Conservation (phyloP, 208 protist species). For the Leishmania lainsoni region DNA sequence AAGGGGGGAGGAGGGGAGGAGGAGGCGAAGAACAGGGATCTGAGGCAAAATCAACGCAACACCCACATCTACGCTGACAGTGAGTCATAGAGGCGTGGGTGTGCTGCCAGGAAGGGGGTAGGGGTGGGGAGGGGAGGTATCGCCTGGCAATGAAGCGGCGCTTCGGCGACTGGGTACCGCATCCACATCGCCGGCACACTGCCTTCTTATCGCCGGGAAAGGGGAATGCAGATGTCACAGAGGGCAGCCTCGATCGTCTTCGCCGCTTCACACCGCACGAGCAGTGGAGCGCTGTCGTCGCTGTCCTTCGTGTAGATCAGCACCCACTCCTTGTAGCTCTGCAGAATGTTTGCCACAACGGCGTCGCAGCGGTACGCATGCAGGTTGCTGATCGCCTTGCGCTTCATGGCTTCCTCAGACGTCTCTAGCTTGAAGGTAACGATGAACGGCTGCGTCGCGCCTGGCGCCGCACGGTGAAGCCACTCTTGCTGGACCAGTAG, state of each 20-base stretch:
- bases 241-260: slow-evolving; percentile 62
- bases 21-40: background rate
- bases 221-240: slow-evolving; percentile 54
- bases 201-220: background rate
- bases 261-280: slow-evolving; percentile 32
- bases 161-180: background rate
- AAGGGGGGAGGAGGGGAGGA: no score
- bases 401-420: slow-evolving; percentile 56
- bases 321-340: slow-evolving; percentile 81
- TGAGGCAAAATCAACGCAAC: background rate
- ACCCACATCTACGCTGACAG: background rate
- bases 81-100: background rate
- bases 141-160: background rate
- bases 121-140: background rate
- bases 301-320: slow-evolving; percentile 56
- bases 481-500: slow-evolving; percentile 53
- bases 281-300: slow-evolving; percentile 32
- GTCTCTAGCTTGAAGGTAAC: slow-evolving; percentile 90
- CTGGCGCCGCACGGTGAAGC: slow-evolving; percentile 38
- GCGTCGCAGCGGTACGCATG: slow-evolving; percentile 63
- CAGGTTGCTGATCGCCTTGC: slow-evolving; percentile 77
- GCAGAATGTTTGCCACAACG: slow-evolving; percentile 86
- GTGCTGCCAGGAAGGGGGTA: background rate
- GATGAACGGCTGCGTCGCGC: slow-evolving; percentile 37
- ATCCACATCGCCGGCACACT: background rate